A percentile compares a stretch with the other conserved stretches of the same genome.
Evolutionary conservation across 495 filamentous ascomycete genomes (phyloP).

Genomic region (Podospora anserina): DNA sequence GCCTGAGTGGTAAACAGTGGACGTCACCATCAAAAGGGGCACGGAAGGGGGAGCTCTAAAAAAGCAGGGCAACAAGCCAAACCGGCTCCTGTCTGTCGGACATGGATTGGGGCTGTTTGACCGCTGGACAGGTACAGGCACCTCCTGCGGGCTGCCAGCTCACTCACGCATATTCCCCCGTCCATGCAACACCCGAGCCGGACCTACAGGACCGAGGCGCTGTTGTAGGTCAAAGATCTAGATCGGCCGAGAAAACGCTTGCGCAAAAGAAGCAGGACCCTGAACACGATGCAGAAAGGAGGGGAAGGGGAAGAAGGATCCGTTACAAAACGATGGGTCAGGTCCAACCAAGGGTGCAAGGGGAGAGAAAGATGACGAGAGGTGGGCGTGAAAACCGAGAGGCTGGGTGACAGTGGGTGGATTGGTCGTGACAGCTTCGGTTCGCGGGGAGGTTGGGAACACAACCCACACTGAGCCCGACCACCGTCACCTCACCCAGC

Average conservation of each 20-base stretch:
- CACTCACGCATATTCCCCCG: conserved; percentile 9
- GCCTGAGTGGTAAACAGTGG: conserved; percentile 25
- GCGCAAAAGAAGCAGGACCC: neutral
- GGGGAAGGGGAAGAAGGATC: neutral
- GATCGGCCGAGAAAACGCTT: conserved; percentile 5
- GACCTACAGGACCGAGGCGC: neutral
- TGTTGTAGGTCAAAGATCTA: neutral
- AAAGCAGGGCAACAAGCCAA: neutral
- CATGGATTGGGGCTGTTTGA: neutral
- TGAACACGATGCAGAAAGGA: neutral
- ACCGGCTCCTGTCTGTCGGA: neutral
- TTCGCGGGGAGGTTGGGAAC: conserved; percentile 33
- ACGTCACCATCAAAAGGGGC: conserved; percentile 1
- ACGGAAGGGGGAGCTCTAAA: neutral
- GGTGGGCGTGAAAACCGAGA: conserved; percentile 25
- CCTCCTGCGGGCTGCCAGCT: conserved; percentile 24
- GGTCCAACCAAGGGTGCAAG: conserved; percentile 11
- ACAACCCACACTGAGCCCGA: conserved; percentile 26
- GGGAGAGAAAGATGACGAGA: conserved; percentile 7
- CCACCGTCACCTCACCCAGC: conserved; percentile 22
- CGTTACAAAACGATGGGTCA: conserved; percentile 18
- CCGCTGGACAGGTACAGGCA: neutral
- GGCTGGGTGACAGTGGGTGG: conserved; percentile 28
- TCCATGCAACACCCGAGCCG: conserved; percentile 9
- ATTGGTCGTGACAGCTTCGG: conserved; percentile 16